Percentiles rank a stretch among this genome's conserved stretches.
phyloP scores from a whole-genome alignment of 495 filamentous ascomycete genomes.

The Aspergillus haitiensis region DNA sequence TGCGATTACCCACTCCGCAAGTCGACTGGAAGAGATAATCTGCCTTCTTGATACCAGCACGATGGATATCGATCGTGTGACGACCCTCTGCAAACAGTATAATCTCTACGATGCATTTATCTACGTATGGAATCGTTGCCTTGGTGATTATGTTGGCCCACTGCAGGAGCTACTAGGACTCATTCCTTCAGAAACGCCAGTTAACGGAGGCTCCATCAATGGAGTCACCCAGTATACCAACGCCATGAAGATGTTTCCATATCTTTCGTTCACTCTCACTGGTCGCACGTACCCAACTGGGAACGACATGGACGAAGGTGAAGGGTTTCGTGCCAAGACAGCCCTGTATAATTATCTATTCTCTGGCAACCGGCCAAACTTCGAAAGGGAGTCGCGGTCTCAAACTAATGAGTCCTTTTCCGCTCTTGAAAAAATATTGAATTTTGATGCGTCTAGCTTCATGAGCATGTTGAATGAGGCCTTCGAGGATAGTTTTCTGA shows the following conservation, averaged over 20 bases:
- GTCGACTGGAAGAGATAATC: conserved; percentile 88
- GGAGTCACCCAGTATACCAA: conserved; percentile 51
- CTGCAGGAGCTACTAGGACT: conserved; percentile 80
- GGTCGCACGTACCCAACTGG: conserved; percentile 89
- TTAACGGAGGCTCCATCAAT: conserved; percentile 38
- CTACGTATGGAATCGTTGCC: conserved; percentile 93
- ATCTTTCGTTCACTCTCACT: conserved; percentile 89
- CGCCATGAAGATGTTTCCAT: conserved; percentile 91
- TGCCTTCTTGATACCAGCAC: conserved; percentile 88
- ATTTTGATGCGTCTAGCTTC: conserved; percentile 87
- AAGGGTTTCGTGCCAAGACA: conserved; percentile 74
- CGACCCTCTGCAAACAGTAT: conserved; percentile 84
- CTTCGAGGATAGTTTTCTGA: conserved; percentile 92
- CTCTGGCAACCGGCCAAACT: conserved; percentile 62
- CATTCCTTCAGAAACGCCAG: conserved; percentile 44
- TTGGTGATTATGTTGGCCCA: conserved; percentile 87
- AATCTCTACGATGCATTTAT: conserved; percentile 92
- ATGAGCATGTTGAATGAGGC: conserved; percentile 96
- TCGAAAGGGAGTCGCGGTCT: conserved; percentile 59
- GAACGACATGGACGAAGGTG: conserved; percentile 63
- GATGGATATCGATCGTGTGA: conserved; percentile 92
- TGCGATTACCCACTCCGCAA: conserved; percentile 66
- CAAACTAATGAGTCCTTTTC: conserved; percentile 72
- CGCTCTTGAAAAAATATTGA: conserved; percentile 77
- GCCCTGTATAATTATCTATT: conserved; percentile 92